Evolutionary conservation across 2,329 filamentous ascomycete species (phyloP), one percentile per base, ranked within the genome.

Genomic region (Cytospora piceae): DNA sequence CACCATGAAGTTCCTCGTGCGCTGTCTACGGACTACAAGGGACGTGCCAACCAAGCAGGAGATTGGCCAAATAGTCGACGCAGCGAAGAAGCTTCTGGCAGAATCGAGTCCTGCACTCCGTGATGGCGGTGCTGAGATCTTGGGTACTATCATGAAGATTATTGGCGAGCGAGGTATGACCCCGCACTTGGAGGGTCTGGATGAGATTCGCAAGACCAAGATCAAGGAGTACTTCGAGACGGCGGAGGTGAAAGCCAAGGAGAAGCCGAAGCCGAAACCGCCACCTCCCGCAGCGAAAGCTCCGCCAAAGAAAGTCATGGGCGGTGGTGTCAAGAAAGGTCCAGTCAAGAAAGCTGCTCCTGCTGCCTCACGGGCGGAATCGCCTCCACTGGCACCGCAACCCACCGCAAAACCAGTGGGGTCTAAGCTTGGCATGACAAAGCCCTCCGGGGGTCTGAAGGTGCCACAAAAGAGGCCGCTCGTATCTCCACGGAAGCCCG

Each of bases 101-200:
- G 95, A 99, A 75, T 94, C 92, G 0, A 94, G 89, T 71, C 94
- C 96, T 72, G 89, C 85, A 3, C 87, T 96, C 66, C 88, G 95
- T 78, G 90, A 94, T 58, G 93, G 93, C 34, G 95, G 94, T 76
- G 94, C 94, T 17, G 95, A 99, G 77, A 89, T 95, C 39, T 82
- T 99, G 3, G 95, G 96, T 69, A 97, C 94, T 0, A 78, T 99
- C 58, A 98, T 97, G 95, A 99, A 98, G 80, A 98, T 99, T 63
- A 92, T 98, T 80, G 94, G 95, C 52, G 96, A 99, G 77, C 88
- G 95, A 65, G 92, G 92, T 61, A 99, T 99, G 95, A 93, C 91
- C 53, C 90, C 92, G 11, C 91, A 96, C 75, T 80, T 99, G 20
- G 94, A 97, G 69, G 93, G 93, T 3, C 82, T 99, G 3, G 95